A percentile compares a stretch with the other conserved stretches of the same genome.
phyloP scores from a whole-genome alignment of 1,284 basidiomycete species.

The Ganoderma meredithae region DNA sequence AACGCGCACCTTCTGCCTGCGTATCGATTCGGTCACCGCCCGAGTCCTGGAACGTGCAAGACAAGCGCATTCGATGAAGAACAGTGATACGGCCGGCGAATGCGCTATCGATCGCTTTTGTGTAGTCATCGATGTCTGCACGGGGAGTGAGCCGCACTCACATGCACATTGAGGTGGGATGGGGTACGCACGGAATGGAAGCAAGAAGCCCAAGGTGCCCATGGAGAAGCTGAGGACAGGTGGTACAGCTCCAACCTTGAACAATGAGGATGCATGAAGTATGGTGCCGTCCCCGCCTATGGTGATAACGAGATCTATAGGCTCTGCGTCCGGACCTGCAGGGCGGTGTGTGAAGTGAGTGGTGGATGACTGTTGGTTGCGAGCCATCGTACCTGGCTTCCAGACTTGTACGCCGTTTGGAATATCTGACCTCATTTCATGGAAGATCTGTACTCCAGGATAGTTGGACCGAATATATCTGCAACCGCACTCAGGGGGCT shows the following conservation, averaged over 20 bases:
- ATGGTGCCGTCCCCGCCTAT: constrained; percentile 97
- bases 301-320: constrained; percentile 89
- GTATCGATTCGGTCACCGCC: constrained; percentile 63
- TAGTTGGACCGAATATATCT: constrained; percentile 74
- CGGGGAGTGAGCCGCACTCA: not conserved
- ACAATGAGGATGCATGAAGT: constrained; percentile 92
- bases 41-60: constrained; percentile 77
- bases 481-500: constrained; percentile 4
- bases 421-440: constrained; percentile 76
- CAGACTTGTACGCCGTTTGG: constrained; percentile 71
- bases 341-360: not conserved
- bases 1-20: constrained; percentile 59
- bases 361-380: not conserved
- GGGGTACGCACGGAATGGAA: constrained; percentile 86
- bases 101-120: constrained; percentile 79
- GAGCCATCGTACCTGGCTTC: constrained; percentile 55
- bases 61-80: constrained; percentile 88
- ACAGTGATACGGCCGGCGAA: constrained; percentile 80
- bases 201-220: constrained; percentile 93
- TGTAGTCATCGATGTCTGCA: constrained; percentile 83
- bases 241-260: constrained; percentile 88
- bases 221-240: constrained; percentile 96
- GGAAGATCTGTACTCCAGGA: constrained; percentile 76
- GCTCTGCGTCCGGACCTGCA: constrained; percentile 56
- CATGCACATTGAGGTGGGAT: not conserved